Conservation (phyloP, 2,329 filamentous ascomycete species). For the Ilyonectria sp. region DNA sequence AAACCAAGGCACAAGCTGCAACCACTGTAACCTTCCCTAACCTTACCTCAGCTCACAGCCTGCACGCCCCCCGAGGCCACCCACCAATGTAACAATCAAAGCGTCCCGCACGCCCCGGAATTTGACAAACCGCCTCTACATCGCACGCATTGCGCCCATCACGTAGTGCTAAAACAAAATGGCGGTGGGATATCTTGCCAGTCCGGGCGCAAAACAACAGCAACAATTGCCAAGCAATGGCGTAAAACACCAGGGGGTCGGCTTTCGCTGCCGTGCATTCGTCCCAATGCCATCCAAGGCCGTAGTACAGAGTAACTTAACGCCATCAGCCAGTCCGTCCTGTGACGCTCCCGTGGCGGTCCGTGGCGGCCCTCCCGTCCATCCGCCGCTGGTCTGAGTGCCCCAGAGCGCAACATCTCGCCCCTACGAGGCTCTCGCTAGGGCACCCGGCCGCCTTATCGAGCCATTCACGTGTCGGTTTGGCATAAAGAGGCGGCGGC, state of each 20-base stretch:
- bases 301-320: not conserved
- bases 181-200: constrained; percentile 6
- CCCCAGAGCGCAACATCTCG: not conserved
- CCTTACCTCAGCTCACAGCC: too few species aligned
- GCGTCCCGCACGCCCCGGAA: not conserved
- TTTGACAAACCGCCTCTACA: not conserved
- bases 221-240: not conserved
- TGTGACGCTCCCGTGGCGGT: constrained; percentile 43
- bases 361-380: constrained; percentile 43
- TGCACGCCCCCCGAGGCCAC: not conserved
- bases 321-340: constrained; percentile 24
- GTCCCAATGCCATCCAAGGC: constrained; percentile 8
- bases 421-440: constrained; percentile 3
- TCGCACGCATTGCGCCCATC: not conserved
- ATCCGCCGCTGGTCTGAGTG: constrained; percentile 6
- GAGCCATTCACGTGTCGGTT: constrained; percentile 2
- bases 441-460: not conserved
- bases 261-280: not conserved
- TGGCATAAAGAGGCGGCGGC: not conserved
- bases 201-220: not conserved
- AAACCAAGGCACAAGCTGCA: constrained; percentile 5
- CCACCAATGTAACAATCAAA: not conserved
- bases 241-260: not conserved
- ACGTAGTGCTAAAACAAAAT: not conserved
- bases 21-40: constrained; percentile 21